Evolutionary conservation across 768 basidiomycete species (phyloP).

Genomic region (Phlebiopsis gigantea): DNA sequence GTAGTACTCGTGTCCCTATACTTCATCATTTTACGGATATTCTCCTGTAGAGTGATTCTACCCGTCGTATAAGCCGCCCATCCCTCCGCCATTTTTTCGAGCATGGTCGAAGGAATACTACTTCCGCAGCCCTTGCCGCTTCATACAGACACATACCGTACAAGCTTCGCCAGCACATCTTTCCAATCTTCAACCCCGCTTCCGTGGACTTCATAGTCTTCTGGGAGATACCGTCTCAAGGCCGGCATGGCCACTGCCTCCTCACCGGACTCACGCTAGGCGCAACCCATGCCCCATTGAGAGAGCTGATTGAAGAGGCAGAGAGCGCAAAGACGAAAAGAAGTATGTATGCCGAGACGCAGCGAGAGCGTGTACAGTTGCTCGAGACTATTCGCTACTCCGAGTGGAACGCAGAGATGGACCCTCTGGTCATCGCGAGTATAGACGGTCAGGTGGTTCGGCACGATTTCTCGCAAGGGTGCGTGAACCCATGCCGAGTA

Average conservation of each 20-base stretch:
- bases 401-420: slow-evolving; percentile 76
- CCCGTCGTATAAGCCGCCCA: background rate
- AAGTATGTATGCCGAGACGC: slow-evolving; percentile 90
- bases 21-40: background rate
- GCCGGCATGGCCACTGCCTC: slow-evolving; percentile 56
- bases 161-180: slow-evolving; percentile 49
- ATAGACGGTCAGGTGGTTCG: slow-evolving; percentile 35
- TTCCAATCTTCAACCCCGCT: slow-evolving; percentile 75
- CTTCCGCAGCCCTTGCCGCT: slow-evolving; percentile 28
- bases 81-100: slow-evolving; percentile 43
- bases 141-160: slow-evolving; percentile 55
- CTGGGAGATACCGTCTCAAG: slow-evolving; percentile 64
- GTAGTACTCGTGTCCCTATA: background rate
- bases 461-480: slow-evolving; percentile 75
- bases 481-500: slow-evolving; percentile 25
- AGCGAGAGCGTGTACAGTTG: slow-evolving; percentile 61
- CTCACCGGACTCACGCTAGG: slow-evolving; percentile 60
- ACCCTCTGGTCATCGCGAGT: slow-evolving; percentile 59
- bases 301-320: slow-evolving; percentile 52
- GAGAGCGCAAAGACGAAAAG: slow-evolving; percentile 64
- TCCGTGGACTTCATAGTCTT: slow-evolving; percentile 69
- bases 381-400: slow-evolving; percentile 61
- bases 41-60: background rate
- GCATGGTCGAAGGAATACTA: slow-evolving; percentile 39
- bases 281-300: slow-evolving; percentile 61